Base-by-base conservation (phyloP, 352 stramenopile species). In the Thraustochytrium striatum region DNA sequence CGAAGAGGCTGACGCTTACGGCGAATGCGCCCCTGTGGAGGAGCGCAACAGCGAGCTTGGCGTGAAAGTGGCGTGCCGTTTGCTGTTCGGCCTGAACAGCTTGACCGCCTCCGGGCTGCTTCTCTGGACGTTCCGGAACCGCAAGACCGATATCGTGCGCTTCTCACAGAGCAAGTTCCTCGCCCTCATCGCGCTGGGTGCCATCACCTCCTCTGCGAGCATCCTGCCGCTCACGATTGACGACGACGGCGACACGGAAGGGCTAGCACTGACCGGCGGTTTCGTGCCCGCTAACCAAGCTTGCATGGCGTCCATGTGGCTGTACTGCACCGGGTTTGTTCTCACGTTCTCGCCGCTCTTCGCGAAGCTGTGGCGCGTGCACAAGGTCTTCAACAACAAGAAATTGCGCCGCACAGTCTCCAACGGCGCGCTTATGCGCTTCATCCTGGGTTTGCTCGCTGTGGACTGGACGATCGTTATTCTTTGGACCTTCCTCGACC, bases 241-340 rank as follows among this genome's bases (percentile, higher is more conserved):
- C 59, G 59, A 70, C 38, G 32, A 70, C 7, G 59, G 5, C 21
- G n/a, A 8, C 58, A 5, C 38, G 59, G 32, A 16, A 25, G 16
- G n/a, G n/a, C n/a, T 21, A 19, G 53, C 53, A 5, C 7, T 7
- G 7, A 19, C 53, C 25, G 53, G 53, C 32, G 25, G 7, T 21
- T 25, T 16, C 53, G 53, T 25, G 5, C 25, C 7, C n/a, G 59
- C 33, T 16, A 70, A 70, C 38, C 7, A 8, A 5, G 59, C 33
- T 11, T 70, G 59, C 59, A 70, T 70, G 59, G 58, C 21, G 32
- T n/a, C 8, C 7, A 8, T n/a, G 5, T 70, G 59, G 59, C 25
- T 70, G 58, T 70, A 55, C 11, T 7, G 59, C 59, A 8, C 58
- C 25, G 59, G 59, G 5, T 70, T 70, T 70, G n/a, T 16, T 11